Evolutionary conservation across 805 yeast species (phyloP).

Genomic region (Komagataella mondaviorum): DNA sequence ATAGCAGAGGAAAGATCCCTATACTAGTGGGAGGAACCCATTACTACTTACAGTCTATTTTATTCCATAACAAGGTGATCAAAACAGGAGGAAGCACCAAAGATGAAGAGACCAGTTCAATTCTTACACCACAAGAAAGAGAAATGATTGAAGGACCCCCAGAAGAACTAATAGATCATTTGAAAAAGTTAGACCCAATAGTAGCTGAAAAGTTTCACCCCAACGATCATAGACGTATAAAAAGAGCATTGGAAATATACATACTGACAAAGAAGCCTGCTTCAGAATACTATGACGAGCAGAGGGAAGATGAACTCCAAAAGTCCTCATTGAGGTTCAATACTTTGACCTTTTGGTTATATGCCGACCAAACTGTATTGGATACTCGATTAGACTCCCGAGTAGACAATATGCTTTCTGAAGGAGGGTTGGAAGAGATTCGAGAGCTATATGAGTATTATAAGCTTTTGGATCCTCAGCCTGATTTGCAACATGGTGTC

Average conservation of each 20-base stretch:
- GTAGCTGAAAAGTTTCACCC: slow-evolving; percentile 84
- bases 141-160: slow-evolving; percentile 42
- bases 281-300: slow-evolving; percentile 57
- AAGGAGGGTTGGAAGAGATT: slow-evolving; percentile 64
- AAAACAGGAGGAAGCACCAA: background rate
- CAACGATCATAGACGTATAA: slow-evolving; percentile 65
- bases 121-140: slow-evolving; percentile 15
- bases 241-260: slow-evolving; percentile 72
- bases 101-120: slow-evolving; percentile 1
- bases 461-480: slow-evolving; percentile 16
- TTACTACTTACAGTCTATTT: slow-evolving; percentile 70
- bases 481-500: slow-evolving; percentile 58
- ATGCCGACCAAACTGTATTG: slow-evolving; percentile 44
- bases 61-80: slow-evolving; percentile 38
- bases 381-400: slow-evolving; percentile 57
- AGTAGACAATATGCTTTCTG: slow-evolving; percentile 70
- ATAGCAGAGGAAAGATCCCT: slow-evolving; percentile 58
- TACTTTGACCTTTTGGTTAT: slow-evolving; percentile 73
- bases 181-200: slow-evolving; percentile 49
- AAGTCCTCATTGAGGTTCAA: slow-evolving; percentile 40
- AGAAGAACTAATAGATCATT: slow-evolving; percentile 29
- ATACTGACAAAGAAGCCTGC: slow-evolving; percentile 54
- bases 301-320: slow-evolving; percentile 27
- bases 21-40: slow-evolving; percentile 94
- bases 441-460: slow-evolving; percentile 39